Base-by-base conservation (phyloP, 148 eudicot genomes). In the Simmondsia chinensis region DNA sequence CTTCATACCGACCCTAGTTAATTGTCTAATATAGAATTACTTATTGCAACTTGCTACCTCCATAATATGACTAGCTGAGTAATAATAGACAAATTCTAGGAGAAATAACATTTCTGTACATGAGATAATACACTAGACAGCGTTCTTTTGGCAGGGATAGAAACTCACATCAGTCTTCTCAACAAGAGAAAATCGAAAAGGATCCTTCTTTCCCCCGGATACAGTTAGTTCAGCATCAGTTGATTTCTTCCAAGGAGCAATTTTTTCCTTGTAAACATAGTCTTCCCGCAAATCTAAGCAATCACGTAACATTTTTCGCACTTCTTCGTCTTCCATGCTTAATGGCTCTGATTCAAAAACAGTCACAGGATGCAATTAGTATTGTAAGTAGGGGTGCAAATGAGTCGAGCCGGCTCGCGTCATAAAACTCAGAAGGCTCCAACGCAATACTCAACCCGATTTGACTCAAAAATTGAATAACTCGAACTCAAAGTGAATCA, bases 311-410 rank as follows among this genome's bases (percentile, higher is more conserved):
- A 81, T 57, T 60, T 65, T 81, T 60, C 81, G 56, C 25, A 77
- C 91, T 69, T 85, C 95, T 59, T 77, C 86, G 54, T 77, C 95
- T 77, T 85, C 95, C 64, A 58, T 41, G 42, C 33, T 67, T 30
- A 61, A 36, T n/a, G 91, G 68, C 31, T 70, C 91, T 85, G 59
- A 23, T 25, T 35, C 8, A 38, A 56, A 38, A 11, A 34, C 17
- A 9, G 51, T 5, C 8, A 40, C n/a, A 38, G 27, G 30, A 63
- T 19, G 28, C 15, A 10, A 35, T n/a, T n/a, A n/a, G n/a, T n/a
- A n/a, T n/a, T n/a, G 8, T 19, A 12, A 21, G 23, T 39, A 5
- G 6, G 8, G 13, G 21, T 22, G 52, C 33, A 19, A 27, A 9
- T 31, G 25, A 8, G 36, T 25, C 18, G 0, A 24, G 12, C 37